Evolutionary conservation across 2,329 filamentous ascomycete species (phyloP).

Genomic region (Curvularia hawaiiensis): DNA sequence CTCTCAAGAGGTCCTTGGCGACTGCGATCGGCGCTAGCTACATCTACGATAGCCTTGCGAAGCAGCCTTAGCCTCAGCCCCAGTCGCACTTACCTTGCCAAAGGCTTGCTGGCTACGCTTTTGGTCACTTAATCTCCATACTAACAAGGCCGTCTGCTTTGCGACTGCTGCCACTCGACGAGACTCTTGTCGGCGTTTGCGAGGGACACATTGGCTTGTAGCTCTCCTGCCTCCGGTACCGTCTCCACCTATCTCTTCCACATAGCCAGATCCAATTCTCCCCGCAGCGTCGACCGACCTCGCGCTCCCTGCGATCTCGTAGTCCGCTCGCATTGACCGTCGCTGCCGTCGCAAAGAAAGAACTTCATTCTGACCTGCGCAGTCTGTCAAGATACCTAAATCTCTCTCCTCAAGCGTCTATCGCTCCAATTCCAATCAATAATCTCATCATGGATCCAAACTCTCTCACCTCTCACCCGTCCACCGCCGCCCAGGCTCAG

Average conservation of each 20-base stretch:
- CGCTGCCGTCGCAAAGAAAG: constrained; percentile 32
- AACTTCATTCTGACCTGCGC: constrained; percentile 40
- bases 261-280: constrained; percentile 19
- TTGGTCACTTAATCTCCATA: constrained; percentile 40
- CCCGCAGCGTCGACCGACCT: constrained; percentile 40
- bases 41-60: constrained; percentile 31
- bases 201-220: constrained; percentile 99
- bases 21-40: constrained; percentile 41
- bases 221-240: constrained; percentile 78
- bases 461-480: constrained; percentile 86
- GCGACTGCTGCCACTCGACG: constrained; percentile 34
- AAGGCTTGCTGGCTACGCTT: constrained; percentile 52
- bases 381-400: constrained; percentile 42
- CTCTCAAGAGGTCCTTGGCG: constrained; percentile 32
- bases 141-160: constrained; percentile 33
- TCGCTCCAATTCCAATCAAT: constrained; percentile 36
- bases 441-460: constrained; percentile 69
- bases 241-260: constrained; percentile 26
- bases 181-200: constrained; percentile 55
- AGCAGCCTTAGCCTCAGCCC: constrained; percentile 27
- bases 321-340: constrained; percentile 36
- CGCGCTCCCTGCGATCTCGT: constrained; percentile 40
- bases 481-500: constrained; percentile 90
- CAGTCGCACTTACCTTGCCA: constrained; percentile 39
- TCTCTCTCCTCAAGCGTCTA: constrained; percentile 32